A percentile compares a stretch with the other conserved stretches of the same genome.
Evolutionary conservation across 176 grass and related monocot genomes (phyloP).

Genomic region (Zea luxurians): DNA sequence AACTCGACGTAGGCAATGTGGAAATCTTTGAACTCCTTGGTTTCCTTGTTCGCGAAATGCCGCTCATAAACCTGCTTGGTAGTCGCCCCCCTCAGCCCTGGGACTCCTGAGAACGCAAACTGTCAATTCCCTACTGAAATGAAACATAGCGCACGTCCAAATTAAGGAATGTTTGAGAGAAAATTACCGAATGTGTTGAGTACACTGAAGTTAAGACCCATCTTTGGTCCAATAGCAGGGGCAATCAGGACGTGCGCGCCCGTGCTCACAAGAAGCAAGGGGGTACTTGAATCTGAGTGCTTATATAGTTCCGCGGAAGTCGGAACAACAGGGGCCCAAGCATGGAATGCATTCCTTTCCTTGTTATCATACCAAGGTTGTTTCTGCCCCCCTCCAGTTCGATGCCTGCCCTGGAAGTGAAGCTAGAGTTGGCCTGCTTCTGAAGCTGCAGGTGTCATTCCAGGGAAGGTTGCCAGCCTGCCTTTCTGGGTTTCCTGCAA

Average conservation of each 20-base stretch:
- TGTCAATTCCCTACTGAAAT: neutral
- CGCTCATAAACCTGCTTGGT: constrained; percentile 49
- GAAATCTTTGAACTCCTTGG: neutral
- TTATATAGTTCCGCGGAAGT: constrained; percentile 39
- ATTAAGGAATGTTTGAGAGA: neutral
- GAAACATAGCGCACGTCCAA: neutral
- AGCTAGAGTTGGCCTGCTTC: constrained; percentile 40
- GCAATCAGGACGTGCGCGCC: neutral
- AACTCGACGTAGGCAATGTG: constrained; percentile 53
- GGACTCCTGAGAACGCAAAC: constrained; percentile 47
- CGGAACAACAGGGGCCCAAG: constrained; percentile 31
- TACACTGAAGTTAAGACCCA: constrained; percentile 56
- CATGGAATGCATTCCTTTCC: constrained; percentile 73
- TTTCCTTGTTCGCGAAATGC: constrained; percentile 31
- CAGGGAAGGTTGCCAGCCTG: neutral
- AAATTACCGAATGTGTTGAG: constrained; percentile 52
- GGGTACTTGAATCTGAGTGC: constrained; percentile 1
- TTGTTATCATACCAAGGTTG: constrained; percentile 23
- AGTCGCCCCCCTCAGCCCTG: constrained; percentile 17
- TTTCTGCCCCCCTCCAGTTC: constrained; percentile 33
- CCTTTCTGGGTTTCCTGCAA: constrained; percentile 3
- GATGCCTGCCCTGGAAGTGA: constrained; percentile 48
- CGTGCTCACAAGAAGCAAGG: constrained; percentile 9
- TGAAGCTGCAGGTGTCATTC: constrained; percentile 40
- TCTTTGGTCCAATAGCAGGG: constrained; percentile 40